Percentiles rank a stretch among this genome's conserved stretches.
Conservation (phyloP, 1,284 basidiomycete species). For the Ustilago loliicola region DNA sequence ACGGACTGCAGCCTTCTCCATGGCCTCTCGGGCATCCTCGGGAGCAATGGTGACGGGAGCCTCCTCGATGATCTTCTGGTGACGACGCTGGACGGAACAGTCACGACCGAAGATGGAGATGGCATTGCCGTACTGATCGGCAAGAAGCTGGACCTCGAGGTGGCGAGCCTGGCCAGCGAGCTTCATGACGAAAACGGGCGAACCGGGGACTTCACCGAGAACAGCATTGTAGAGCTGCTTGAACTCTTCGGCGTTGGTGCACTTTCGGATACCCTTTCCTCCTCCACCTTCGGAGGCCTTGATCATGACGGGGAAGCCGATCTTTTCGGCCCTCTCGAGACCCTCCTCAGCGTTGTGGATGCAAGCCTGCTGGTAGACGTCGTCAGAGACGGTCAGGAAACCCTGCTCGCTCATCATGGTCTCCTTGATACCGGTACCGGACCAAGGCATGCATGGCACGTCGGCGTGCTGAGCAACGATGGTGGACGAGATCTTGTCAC, state of each 20-base stretch:
- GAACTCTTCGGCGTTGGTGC: conserved; percentile 79
- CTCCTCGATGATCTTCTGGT: conserved; percentile 99
- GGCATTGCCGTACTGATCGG: conserved; percentile 99
- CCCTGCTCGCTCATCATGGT: conserved; percentile 88
- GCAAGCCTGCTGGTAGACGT: conserved; percentile 90
- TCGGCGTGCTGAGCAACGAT: conserved; percentile 97
- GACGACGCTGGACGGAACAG: conserved; percentile 98
- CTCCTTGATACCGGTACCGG: conserved; percentile 91
- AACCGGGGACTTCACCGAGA: conserved; percentile 92
- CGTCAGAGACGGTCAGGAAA: conserved; percentile 93
- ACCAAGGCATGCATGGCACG: conserved; percentile 99
- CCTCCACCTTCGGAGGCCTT: conserved; percentile 99
- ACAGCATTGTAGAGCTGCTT: conserved; percentile 95
- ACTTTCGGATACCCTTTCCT: conserved; percentile 82
- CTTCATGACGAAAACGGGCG: conserved; percentile 99
- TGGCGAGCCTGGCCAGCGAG: conserved; percentile 97
- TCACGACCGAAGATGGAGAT: conserved; percentile 99
- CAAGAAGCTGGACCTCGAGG: conserved; percentile 96
- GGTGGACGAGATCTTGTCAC: conserved; percentile 99
- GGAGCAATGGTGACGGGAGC: conserved; percentile 96
- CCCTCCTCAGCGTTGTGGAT: conserved; percentile 92
- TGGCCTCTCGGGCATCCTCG: conserved; percentile 82
- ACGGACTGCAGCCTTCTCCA: conserved; percentile 98
- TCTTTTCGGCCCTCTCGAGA: conserved; percentile 83
- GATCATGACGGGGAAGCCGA: conserved; percentile 99